phyloP scores from a whole-genome alignment of 805 yeast species.

The Ogataea salicorniae region DNA sequence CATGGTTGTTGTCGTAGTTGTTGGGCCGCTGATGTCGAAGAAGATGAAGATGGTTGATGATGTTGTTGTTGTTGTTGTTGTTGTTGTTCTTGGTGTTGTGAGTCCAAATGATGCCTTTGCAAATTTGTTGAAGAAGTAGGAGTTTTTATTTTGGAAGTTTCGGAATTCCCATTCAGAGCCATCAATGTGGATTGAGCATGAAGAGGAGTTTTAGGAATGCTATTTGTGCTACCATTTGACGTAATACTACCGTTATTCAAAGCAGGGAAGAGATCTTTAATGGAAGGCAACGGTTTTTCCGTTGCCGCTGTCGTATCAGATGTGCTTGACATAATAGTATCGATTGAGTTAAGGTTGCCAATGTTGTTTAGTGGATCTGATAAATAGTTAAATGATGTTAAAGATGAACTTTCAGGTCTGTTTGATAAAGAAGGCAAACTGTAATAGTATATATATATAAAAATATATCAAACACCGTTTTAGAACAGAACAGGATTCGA shows the following conservation, averaged over 20 bases:
- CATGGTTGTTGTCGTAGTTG: neutral
- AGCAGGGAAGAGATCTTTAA: constrained; percentile 20
- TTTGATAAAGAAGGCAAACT: constrained; percentile 1
- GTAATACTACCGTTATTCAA: constrained; percentile 3
- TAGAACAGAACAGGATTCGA: no score
- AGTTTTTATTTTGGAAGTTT: neutral
- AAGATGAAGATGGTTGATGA: neutral
- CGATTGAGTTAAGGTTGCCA: no score
- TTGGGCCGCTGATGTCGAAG: neutral
- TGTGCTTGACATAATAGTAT: neutral
- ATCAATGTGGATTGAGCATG: no score
- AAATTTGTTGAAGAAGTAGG: constrained; percentile 1
- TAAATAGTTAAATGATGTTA: neutral
- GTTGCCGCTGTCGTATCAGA: neutral
- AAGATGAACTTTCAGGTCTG: neutral
- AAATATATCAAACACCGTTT: no score
- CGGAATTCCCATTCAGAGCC: neutral
- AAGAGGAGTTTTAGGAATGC: no score
- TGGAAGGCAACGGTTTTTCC: constrained; percentile 18
- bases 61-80: neutral
- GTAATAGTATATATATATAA: neutral
- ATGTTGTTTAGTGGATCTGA: neutral
- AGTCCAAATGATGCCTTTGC: constrained; percentile 1
- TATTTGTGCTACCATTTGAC: neutral
- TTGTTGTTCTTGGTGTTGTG: neutral